Conservation (phyloP, 148 eudicot species). For the Rhododendron ovatum region DNA sequence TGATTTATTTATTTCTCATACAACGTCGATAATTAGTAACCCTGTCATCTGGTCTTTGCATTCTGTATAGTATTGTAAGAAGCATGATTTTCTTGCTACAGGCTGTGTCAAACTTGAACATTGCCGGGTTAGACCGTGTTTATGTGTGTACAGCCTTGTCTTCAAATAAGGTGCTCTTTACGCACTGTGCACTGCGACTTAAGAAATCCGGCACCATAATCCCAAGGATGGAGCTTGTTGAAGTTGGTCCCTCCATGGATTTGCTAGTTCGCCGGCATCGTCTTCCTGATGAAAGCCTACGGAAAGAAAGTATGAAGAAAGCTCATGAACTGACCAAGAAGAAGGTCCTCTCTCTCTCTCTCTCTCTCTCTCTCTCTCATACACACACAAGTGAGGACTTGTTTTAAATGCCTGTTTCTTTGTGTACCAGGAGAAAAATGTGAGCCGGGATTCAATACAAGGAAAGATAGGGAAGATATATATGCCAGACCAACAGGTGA, state of each 20-base stretch:
- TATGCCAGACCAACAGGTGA: conserved; percentile 83
- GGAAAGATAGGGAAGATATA: conserved; percentile 80
- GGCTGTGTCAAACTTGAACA: conserved; percentile 74
- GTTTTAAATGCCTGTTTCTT: background rate
- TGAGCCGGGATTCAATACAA: conserved; percentile 56
- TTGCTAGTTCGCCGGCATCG: conserved; percentile 76
- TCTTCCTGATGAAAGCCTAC: conserved; percentile 66
- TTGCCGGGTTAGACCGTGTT: conserved; percentile 81
- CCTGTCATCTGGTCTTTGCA: background rate
- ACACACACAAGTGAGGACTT: background rate
- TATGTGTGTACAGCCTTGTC: conserved; percentile 82
- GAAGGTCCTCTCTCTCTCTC: conserved; percentile 41
- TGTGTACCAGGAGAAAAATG: conserved; percentile 70
- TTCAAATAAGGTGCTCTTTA: conserved; percentile 52
- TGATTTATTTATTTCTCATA: background rate
- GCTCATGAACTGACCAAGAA: conserved; percentile 63
- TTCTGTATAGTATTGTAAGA: background rate
- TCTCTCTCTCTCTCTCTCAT: background rate
- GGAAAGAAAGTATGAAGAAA: conserved; percentile 69
- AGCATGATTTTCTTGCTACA: conserved; percentile 20
- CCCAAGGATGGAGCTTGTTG: conserved; percentile 78
- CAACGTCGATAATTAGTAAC: background rate
- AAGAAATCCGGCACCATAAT: conserved; percentile 80
- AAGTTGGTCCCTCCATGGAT: conserved; percentile 97
- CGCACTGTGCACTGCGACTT: conserved; percentile 76